Conservation (phyloP, 2,329 filamentous ascomycete species). For the Arthroderma sp. region DNA sequence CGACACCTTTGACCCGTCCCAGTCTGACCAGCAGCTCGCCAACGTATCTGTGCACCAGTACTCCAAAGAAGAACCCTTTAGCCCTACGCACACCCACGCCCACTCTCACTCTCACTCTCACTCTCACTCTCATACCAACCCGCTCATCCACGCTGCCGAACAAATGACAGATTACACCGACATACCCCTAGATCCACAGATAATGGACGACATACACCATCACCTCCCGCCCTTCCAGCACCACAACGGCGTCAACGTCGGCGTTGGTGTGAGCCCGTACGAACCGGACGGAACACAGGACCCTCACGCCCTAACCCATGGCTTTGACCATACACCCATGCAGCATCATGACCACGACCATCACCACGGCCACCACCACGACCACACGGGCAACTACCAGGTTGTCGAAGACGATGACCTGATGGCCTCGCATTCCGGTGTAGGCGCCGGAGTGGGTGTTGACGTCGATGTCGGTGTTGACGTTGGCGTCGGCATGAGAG, state of each 20-base stretch:
- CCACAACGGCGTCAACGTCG: constrained; percentile 26
- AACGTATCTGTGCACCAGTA: constrained; percentile 12
- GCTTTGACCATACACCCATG: constrained; percentile 28
- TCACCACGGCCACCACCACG: constrained; percentile 27
- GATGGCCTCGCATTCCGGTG: constrained; percentile 20
- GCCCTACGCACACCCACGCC: neutral
- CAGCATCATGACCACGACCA: constrained; percentile 30
- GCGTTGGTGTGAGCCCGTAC: constrained; percentile 18
- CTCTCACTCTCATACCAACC: constrained; percentile 12
- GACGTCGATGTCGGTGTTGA: constrained; percentile 10
- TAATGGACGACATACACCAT: constrained; percentile 43
- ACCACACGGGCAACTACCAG: constrained; percentile 30
- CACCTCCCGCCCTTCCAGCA: constrained; percentile 33
- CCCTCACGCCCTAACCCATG: constrained; percentile 23
- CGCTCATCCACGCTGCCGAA: constrained; percentile 28
- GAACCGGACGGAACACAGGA: constrained; percentile 17
- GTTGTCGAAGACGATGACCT: constrained; percentile 31
- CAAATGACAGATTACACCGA: constrained; percentile 35
- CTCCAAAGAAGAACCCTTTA: constrained; percentile 24
- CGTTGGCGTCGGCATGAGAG: constrained; percentile 23
- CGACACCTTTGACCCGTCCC: constrained; percentile 12
- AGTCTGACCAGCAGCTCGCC: constrained; percentile 12
- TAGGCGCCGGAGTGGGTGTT: neutral
- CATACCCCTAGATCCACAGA: constrained; percentile 50
- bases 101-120: neutral